Conservation (phyloP, 495 filamentous ascomycete genomes). For the Gamarada debralockiae region DNA sequence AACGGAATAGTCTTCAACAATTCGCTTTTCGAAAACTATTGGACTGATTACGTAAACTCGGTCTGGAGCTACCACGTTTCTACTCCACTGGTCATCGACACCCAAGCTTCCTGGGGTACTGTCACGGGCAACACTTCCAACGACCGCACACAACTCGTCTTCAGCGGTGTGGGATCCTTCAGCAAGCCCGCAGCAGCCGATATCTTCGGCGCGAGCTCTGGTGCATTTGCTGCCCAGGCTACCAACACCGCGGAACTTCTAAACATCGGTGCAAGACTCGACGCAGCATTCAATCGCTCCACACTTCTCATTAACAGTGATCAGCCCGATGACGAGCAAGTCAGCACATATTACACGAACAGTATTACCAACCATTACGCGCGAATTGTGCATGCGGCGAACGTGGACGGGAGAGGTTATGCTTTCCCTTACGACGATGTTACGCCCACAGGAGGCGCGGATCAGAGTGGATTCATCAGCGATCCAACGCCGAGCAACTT, state of each 20-base stretch:
- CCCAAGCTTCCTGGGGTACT: constrained; percentile 27
- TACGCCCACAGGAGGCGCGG: constrained; percentile 45
- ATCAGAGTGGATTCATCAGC: constrained; percentile 62
- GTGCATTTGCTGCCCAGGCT: constrained; percentile 50
- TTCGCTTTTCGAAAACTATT: constrained; percentile 60
- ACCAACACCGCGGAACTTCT: constrained; percentile 44
- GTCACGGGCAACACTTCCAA: constrained; percentile 49
- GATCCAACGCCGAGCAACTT: constrained; percentile 52
- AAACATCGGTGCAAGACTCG: constrained; percentile 51
- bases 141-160: constrained; percentile 38
- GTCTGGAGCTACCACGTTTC: constrained; percentile 60
- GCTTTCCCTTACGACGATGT: constrained; percentile 79
- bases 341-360: constrained; percentile 46
- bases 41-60: constrained; percentile 53
- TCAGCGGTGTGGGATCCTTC: constrained; percentile 48
- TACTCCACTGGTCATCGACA: constrained; percentile 32
- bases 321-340: constrained; percentile 46
- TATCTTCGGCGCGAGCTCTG: constrained; percentile 65
- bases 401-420: constrained; percentile 60
- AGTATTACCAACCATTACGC: constrained; percentile 67
- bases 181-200: constrained; percentile 53
- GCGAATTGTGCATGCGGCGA: constrained; percentile 59
- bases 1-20: constrained; percentile 52
- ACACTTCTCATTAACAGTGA: constrained; percentile 47
- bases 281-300: constrained; percentile 65